Conservation (phyloP, 2,329 filamentous ascomycete genomes). For the Penicillium sp. region DNA sequence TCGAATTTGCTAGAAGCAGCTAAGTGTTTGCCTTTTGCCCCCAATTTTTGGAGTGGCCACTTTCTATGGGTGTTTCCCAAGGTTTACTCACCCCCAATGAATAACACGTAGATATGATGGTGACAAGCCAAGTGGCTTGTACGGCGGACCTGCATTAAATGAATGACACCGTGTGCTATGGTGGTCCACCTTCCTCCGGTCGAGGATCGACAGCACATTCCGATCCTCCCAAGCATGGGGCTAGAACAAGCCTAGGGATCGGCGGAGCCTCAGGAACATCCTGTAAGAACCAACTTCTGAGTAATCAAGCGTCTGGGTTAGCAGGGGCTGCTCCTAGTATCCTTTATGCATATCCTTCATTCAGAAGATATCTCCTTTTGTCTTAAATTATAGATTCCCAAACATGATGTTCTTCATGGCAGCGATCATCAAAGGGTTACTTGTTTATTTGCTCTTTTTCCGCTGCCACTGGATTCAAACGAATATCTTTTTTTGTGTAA, state of each 20-base stretch:
- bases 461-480: no score
- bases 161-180: neutral
- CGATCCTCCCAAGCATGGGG: slow-evolving; percentile 5
- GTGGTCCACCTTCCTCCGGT: neutral
- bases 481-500: no score
- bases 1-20: slow-evolving; percentile 40
- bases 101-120: slow-evolving; percentile 1
- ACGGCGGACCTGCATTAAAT: neutral
- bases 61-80: neutral
- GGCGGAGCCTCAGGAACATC: slow-evolving; percentile 19
- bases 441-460: no score
- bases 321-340: neutral
- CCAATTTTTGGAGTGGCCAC: slow-evolving; percentile 4
- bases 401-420: no score
- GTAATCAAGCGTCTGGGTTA: neutral
- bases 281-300: slow-evolving; percentile 4
- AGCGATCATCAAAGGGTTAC: no score
- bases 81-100: slow-evolving; percentile 10
- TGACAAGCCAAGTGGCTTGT: slow-evolving; percentile 17
- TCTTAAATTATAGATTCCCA: no score
- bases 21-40: slow-evolving; percentile 10
- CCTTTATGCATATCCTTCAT: no score
- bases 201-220: slow-evolving; percentile 6
- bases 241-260: slow-evolving; percentile 15
- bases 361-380: no score